Base-by-base conservation (phyloP, 768 basidiomycete species). In the Macrolepiota dolichaula region DNA sequence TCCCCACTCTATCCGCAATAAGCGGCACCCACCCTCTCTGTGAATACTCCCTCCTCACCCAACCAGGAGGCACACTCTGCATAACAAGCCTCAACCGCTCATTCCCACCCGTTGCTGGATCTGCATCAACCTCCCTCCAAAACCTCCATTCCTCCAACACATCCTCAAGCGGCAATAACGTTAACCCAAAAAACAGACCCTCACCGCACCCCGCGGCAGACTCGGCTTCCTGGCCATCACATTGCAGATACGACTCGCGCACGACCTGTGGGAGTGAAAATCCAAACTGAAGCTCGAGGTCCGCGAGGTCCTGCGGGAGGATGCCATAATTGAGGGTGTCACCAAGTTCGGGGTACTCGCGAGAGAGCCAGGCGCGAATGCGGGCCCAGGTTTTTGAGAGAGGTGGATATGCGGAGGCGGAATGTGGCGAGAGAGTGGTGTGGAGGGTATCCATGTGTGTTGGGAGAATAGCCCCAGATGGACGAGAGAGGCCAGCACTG, bases 21-120 rank as follows among this genome's bases (percentile, higher is more conserved):
- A 99, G 87, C 35, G 97, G 97, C 67, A 99, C 85, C 97, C 97
- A 99, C 7, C 97, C 96, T 57, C 92, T 84, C 69, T 91, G 90
- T 17, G 96, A 96, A 75, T 99, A 99, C 60, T 89, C 88, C 65
- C 79, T 83, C 69, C 91, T 86, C 67, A 98, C 85, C 92, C 94
- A 98, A 4, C 85, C 84, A 1, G 91, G 85, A 1, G 97, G 97
- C 64, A 97, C 87, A 12, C 92, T 92, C 57, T 86, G 84, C 96
- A 97, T 97, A 19, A 82, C 79, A 37, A 85, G 81, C 36, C 85
- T 81, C 63, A 98, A 79, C 38, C 77, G 79, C 40, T 79, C 70
- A 73, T 96, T 97, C 9, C 85, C 89, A 50, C 94, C 95, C 0
- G 94, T 93, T 6, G 77, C 73, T 0, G 95, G 92, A 67, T 97